These are phyloP conservation scores for Colletotrichum falcatum DNA, from an alignment of 2,329 filamentous ascomycete genomes.

Conservation along the genomic window DNA sequence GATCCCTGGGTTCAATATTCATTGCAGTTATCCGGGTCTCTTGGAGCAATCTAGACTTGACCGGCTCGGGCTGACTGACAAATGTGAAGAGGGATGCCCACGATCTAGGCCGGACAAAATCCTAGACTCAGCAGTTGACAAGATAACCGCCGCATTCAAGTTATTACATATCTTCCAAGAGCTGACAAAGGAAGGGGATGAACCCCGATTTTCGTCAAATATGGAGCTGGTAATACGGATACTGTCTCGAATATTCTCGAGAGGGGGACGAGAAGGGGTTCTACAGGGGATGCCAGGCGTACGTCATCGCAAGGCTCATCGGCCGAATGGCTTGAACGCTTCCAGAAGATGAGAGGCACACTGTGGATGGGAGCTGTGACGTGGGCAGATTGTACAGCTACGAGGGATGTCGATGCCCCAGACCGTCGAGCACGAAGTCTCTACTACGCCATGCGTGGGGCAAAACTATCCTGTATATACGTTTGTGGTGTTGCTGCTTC, in stretches of 20 bases:
- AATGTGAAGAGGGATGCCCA: not conserved
- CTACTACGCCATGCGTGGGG: not conserved
- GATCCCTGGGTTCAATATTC: conserved; percentile 61
- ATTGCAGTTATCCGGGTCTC: conserved; percentile 53
- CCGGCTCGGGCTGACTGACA: conserved; percentile 34
- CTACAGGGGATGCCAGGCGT: conserved; percentile 58
- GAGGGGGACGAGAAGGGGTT: conserved; percentile 55
- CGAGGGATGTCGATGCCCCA: not conserved
- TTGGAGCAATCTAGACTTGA: not conserved
- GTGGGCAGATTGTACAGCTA: conserved; percentile 45
- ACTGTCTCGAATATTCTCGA: not conserved
- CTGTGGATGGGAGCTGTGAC: conserved; percentile 62
- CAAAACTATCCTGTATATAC: not conserved
- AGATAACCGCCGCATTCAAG: conserved; percentile 53
- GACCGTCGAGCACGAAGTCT: not conserved
- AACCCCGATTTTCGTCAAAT: not conserved
- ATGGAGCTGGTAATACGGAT: not conserved
- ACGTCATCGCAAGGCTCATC: conserved; percentile 51
- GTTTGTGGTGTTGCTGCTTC: not conserved
- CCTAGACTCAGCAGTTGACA: too few relatives aligned
- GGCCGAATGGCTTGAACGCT: conserved; percentile 52
- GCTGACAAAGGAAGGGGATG: conserved; percentile 48
- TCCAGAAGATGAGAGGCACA: conserved; percentile 61
- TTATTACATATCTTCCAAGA: conserved; percentile 59
- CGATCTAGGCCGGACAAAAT: not conserved